phyloP scores from a whole-genome alignment of 2,329 filamentous ascomycete species.

The Zymoseptoria tritici region DNA sequence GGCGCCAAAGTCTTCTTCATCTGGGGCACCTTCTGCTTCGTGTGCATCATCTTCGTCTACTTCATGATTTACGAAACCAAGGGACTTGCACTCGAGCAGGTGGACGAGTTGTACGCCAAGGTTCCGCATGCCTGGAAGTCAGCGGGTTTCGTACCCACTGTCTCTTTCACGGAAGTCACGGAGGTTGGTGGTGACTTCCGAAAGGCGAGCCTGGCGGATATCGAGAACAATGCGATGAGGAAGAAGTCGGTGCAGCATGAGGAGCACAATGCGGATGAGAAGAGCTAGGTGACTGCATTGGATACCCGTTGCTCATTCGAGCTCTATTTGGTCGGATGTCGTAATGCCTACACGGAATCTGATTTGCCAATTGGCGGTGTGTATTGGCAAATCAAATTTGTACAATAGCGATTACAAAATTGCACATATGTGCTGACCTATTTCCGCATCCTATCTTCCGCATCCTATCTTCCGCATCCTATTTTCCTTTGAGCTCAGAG shows the following conservation, averaged over 20 bases:
- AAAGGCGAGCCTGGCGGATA: conserved; percentile 25
- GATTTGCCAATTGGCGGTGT: too few relatives aligned
- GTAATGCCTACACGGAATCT: too few relatives aligned
- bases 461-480: too few relatives aligned
- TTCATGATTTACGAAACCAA: conserved; percentile 71
- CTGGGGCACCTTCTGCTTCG: conserved; percentile 50
- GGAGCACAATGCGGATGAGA: conserved; percentile 12
- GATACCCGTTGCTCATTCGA: neutral
- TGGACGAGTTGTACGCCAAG: conserved; percentile 70
- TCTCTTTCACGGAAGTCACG: conserved; percentile 40
- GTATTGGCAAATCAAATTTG: too few relatives aligned
- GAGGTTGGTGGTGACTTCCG: conserved; percentile 28
- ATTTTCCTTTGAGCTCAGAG: too few relatives aligned
- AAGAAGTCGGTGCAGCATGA: conserved; percentile 30
- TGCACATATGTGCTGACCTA: too few relatives aligned
- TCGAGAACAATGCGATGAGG: conserved; percentile 27
- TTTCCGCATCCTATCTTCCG: too few relatives aligned
- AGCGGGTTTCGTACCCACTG: conserved; percentile 42
- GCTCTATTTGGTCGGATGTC: neutral
- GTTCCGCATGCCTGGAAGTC: conserved; percentile 52
- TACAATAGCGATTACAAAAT: too few relatives aligned
- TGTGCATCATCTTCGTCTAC: conserved; percentile 42
- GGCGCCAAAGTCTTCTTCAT: conserved; percentile 52
- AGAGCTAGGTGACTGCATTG: neutral
- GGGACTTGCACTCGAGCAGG: conserved; percentile 71